Evolutionary conservation across 257 asterid genomes (phyloP), one percentile per base, ranked within the genome.

Genomic region (Anisodus tanguticus): DNA sequence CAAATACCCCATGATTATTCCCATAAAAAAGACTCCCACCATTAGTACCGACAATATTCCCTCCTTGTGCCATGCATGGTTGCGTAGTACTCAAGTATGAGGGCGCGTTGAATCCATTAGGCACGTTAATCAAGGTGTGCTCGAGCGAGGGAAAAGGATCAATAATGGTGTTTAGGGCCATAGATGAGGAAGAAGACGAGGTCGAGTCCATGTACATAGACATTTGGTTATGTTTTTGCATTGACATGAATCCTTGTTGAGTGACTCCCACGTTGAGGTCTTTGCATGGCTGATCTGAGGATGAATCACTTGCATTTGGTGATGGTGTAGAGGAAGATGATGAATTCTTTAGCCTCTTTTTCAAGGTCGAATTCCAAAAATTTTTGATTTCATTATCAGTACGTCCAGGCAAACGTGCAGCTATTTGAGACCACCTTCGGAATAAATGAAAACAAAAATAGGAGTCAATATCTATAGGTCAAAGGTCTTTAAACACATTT

Each of bases 401-500:
- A 4, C 95, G 90, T 6, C 95, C 95, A 0, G 93, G 95, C 83
- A 92, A 80, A 57, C 95, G 89, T 10, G 93, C 88, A 5, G 95
- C 95, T 8, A 92, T 92, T 84, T 90, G 93, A n/a, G 95, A 92
- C 95, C 95, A 92, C 76, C 95, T 92, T 60, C 45, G 3, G 3
- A 39, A 17, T 51, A 68, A 84, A 77, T 66, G 0, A 47, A 39
- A 45, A 2, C 35, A 67, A 17, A 41, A 39, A 5, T 13, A 54
- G 9, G 8, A 63, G 58, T 69, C 51, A 81, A 19, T 45, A 8
- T 7, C n/a, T n/a, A 31, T 45, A 17, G 6, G 8, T 31, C 49
- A 39, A n/a, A n/a, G n/a, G n/a, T n/a, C n/a, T n/a, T n/a, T n/a
- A n/a, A n/a, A n/a, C n/a, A n/a, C n/a, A n/a, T n/a, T n/a, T n/a